A percentile compares a stretch with the other conserved stretches of the same genome.
Conservation (phyloP, 768 basidiomycete genomes). For the Boletales sp. region DNA sequence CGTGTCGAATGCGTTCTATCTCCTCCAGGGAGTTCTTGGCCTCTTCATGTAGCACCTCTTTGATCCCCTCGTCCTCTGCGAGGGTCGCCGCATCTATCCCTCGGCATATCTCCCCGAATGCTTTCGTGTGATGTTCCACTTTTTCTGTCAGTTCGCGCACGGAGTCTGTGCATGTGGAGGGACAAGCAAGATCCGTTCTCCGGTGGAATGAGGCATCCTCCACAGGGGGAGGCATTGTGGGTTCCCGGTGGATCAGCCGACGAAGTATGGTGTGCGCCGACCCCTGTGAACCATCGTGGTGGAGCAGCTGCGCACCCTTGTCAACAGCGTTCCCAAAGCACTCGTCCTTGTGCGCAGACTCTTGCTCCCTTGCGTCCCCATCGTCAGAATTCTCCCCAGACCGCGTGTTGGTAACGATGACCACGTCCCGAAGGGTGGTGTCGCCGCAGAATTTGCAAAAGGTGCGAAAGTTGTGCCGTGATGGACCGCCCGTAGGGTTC, state of each 20-base stretch:
- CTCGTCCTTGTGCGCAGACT: slow-evolving; percentile 31
- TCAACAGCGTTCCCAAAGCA: slow-evolving; percentile 47
- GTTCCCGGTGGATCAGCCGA: slow-evolving; percentile 35
- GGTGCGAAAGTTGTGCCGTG: slow-evolving; percentile 41
- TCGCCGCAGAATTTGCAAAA: slow-evolving; percentile 51
- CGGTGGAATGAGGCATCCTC: slow-evolving; percentile 43
- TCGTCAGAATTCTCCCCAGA: slow-evolving; percentile 28
- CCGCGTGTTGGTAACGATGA: slow-evolving; percentile 50
- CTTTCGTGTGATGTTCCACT: slow-evolving; percentile 38
- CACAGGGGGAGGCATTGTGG: slow-evolving; percentile 40
- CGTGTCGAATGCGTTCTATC: slow-evolving; percentile 39
- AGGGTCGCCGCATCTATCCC: slow-evolving; percentile 41
- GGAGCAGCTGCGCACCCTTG: slow-evolving; percentile 40
- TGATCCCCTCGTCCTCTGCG: slow-evolving; percentile 38
- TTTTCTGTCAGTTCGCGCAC: slow-evolving; percentile 43
- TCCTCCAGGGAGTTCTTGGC: slow-evolving; percentile 37
- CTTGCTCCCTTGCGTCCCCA: slow-evolving; percentile 35
- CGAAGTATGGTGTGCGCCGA: slow-evolving; percentile 47
- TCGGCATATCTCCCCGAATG: slow-evolving; percentile 38
- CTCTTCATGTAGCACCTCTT: slow-evolving; percentile 36
- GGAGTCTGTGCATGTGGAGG: slow-evolving; percentile 43
- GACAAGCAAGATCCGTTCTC: slow-evolving; percentile 38
- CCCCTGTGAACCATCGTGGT: slow-evolving; percentile 37
- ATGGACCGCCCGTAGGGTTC: slow-evolving; percentile 40
- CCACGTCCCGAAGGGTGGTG: slow-evolving; percentile 40